phyloP scores from a whole-genome alignment of 2,329 filamentous ascomycete genomes.

The Alternaria tenuissima region DNA sequence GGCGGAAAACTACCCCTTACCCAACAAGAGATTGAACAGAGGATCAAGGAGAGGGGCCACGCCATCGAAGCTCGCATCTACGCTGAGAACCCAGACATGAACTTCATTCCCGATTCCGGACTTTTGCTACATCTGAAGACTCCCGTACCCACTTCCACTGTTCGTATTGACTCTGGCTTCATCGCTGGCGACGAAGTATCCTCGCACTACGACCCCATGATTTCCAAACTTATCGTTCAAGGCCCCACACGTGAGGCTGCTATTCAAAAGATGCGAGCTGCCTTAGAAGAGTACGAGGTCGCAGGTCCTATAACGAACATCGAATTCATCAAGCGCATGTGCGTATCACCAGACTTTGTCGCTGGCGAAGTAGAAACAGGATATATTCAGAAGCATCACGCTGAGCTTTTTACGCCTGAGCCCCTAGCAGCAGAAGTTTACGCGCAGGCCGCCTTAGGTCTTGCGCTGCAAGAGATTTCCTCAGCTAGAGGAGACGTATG shows the following conservation, averaged over 20 bases:
- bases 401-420: conserved; percentile 76
- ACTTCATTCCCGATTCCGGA: conserved; percentile 94
- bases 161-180: conserved; percentile 94
- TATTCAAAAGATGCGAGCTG: conserved; percentile 80
- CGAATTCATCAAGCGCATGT: conserved; percentile 91
- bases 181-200: conserved; percentile 90
- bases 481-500: conserved; percentile 49
- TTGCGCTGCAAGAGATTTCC: conserved; percentile 62
- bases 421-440: conserved; percentile 75
- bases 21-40: conserved; percentile 70
- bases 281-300: conserved; percentile 88
- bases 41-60: conserved; percentile 79
- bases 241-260: conserved; percentile 80
- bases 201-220: conserved; percentile 98
- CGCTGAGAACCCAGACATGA: conserved; percentile 89
- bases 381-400: conserved; percentile 88
- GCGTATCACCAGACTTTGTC: conserved; percentile 81
- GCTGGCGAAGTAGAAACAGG: conserved; percentile 92
- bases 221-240: conserved; percentile 93
- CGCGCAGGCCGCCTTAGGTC: conserved; percentile 83
- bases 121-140: conserved; percentile 83
- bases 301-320: conserved; percentile 95
- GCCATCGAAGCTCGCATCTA: conserved; percentile 97
- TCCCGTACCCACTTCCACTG: conserved; percentile 71
- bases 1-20: conserved; percentile 72